A percentile compares a stretch with the other conserved stretches of the same genome.
Conservation (phyloP, 139 green algal genomes). For the Chlamydomonas sphaeroides region DNA sequence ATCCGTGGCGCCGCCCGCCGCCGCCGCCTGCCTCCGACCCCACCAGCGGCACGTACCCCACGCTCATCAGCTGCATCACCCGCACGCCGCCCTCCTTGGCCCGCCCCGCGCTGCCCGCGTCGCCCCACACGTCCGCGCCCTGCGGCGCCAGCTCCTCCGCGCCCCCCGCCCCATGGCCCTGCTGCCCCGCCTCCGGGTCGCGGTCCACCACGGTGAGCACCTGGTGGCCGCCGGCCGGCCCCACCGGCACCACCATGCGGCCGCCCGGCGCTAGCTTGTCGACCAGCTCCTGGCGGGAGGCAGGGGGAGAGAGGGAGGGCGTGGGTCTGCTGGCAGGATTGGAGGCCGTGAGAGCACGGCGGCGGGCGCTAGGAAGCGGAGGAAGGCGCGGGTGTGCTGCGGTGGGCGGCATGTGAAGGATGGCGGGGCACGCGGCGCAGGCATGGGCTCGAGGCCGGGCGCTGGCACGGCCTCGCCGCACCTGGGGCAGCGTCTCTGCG, state of each 20-base stretch:
- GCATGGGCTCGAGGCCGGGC: too few species aligned
- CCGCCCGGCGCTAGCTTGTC: conserved; percentile 74
- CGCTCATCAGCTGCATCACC: conserved; percentile 60
- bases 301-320: too few species aligned
- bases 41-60: conserved; percentile 76
- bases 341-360: too few species aligned
- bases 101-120: not conserved
- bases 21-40: too few species aligned
- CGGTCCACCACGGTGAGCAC: conserved; percentile 74
- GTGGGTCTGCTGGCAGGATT: too few species aligned
- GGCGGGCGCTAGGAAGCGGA: too few species aligned
- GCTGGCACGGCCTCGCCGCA: too few species aligned
- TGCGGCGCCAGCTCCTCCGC: not conserved
- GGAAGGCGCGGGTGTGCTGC: too few species aligned
- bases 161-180: not conserved
- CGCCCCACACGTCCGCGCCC: not conserved
- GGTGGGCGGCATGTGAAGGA: too few species aligned
- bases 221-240: conserved; percentile 51
- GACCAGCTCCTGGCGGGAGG: conserved; percentile 62
- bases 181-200: not conserved
- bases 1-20: too few species aligned
- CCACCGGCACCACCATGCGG: conserved; percentile 85
- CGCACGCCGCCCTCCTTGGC: conserved; percentile 25
- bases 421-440: too few species aligned
- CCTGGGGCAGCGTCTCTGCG: conserved; percentile 74